phyloP scores from a whole-genome alignment of 805 yeast species.

The Wickerhamomyces bisporus region DNA sequence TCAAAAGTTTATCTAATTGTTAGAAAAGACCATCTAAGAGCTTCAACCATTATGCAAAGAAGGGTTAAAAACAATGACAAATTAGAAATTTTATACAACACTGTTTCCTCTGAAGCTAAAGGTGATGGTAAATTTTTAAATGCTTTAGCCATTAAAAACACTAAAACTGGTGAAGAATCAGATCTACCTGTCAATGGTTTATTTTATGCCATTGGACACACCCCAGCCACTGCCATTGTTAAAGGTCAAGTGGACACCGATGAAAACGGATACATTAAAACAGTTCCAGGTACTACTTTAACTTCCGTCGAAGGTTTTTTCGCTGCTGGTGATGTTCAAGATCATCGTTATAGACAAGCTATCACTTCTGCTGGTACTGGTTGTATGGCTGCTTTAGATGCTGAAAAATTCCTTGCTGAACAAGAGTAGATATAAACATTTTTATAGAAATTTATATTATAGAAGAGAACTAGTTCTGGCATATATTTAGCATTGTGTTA shows the following conservation, averaged over 20 bases:
- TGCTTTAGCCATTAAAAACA: slow-evolving; percentile 61
- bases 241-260: slow-evolving; percentile 72
- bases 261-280: slow-evolving; percentile 81
- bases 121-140: slow-evolving; percentile 87
- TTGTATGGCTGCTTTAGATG: slow-evolving; percentile 98
- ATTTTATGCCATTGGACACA: slow-evolving; percentile 97
- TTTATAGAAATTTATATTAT: slow-evolving; percentile 2
- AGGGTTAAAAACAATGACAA: slow-evolving; percentile 81
- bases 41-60: slow-evolving; percentile 95
- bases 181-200: slow-evolving; percentile 84
- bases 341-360: slow-evolving; percentile 95
- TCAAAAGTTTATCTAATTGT: slow-evolving; percentile 91
- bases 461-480: neutral
- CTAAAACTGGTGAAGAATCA: slow-evolving; percentile 58
- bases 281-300: slow-evolving; percentile 82
- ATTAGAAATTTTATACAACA: slow-evolving; percentile 85
- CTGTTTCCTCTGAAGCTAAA: slow-evolving; percentile 80
- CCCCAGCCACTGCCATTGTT: slow-evolving; percentile 87
- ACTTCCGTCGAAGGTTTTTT: slow-evolving; percentile 89
- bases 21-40: slow-evolving; percentile 91
- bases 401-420: slow-evolving; percentile 78
- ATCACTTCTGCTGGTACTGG: slow-evolving; percentile 99
- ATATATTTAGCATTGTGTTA: neutral
- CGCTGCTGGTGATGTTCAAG: slow-evolving; percentile 99
- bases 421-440: slow-evolving; percentile 26